Percentiles rank a stretch among this genome's conserved stretches.
These are phyloP conservation scores for Fusarium gaditjirri DNA, from an alignment of 2,329 filamentous ascomycete species.

Conservation along the genomic window DNA sequence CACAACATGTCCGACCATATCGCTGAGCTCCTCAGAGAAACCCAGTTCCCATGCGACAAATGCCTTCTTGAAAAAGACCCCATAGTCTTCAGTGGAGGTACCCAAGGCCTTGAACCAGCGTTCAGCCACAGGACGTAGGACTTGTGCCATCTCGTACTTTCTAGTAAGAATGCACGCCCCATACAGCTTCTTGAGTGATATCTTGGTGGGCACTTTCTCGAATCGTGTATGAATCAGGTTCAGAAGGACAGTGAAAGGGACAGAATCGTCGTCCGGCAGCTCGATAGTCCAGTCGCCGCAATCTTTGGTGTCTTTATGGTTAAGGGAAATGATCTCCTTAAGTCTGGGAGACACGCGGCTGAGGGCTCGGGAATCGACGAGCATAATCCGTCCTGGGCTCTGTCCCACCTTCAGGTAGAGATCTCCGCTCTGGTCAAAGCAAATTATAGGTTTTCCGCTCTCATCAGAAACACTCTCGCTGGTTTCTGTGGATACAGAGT, in stretches of 20 bases:
- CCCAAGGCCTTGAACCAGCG: constrained; percentile 8
- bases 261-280: constrained; percentile 9
- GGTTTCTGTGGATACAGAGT: background rate
- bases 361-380: constrained; percentile 24
- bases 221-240: constrained; percentile 20
- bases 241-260: constrained; percentile 13
- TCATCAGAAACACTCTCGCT: background rate
- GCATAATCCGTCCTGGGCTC: constrained; percentile 1
- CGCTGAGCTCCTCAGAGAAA: constrained; percentile 1
- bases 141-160: constrained; percentile 32
- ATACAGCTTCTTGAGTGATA: constrained; percentile 12
- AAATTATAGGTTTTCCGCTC: background rate
- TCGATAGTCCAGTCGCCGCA: background rate
- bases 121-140: constrained; percentile 26
- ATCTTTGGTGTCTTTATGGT: background rate
- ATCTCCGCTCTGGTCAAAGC: constrained; percentile 18
- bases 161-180: constrained; percentile 11
- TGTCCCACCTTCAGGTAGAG: constrained; percentile 8
- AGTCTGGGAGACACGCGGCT: constrained; percentile 9
- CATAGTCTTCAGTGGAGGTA: background rate
- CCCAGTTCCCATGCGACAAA: constrained; percentile 34
- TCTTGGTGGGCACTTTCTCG: background rate
- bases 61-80: background rate
- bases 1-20: background rate
- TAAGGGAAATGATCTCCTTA: background rate